Conservation (phyloP, 305 asterid genomes). For the Fraxinus ornus region DNA sequence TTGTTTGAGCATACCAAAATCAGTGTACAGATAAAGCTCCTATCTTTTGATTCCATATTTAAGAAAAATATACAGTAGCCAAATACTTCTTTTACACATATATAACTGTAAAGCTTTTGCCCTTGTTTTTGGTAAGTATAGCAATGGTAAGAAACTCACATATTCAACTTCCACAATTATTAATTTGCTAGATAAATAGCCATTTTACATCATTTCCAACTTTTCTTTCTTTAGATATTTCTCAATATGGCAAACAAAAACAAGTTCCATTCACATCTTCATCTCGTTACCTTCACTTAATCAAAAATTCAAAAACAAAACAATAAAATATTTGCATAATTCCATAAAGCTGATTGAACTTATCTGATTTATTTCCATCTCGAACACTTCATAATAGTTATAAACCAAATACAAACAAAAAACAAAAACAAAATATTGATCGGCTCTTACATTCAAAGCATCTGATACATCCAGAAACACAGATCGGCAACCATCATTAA, state of each 20-base stretch:
- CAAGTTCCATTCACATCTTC: not conserved
- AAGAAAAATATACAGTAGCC: not conserved
- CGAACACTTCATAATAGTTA: not conserved
- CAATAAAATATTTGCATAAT: not conserved
- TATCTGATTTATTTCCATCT: not conserved
- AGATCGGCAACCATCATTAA: conserved; percentile 24
- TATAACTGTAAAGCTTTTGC: not conserved
- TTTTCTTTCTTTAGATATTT: not conserved
- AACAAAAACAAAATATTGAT: conserved; percentile 7
- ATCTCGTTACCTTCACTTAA: not conserved
- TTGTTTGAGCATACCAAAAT: not conserved
- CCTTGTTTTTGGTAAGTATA: not conserved
- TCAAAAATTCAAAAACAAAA: not conserved
- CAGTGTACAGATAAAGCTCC: not conserved
- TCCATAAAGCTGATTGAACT: not conserved
- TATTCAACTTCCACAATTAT: conserved; percentile 9
- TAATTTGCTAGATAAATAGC: not conserved
- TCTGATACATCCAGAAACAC: conserved; percentile 20
- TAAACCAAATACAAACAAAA: conserved; percentile 1
- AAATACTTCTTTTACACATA: not conserved
- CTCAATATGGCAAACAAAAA: not conserved
- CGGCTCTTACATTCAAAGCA: conserved; percentile 37
- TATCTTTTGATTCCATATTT: not conserved
- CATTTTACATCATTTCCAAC: not conserved
- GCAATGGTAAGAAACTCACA: not conserved